Percentiles rank a stretch among this genome's conserved stretches.
Evolutionary conservation across 768 basidiomycete genomes (phyloP).

Genomic region (Clitopilus passeckerianus): DNA sequence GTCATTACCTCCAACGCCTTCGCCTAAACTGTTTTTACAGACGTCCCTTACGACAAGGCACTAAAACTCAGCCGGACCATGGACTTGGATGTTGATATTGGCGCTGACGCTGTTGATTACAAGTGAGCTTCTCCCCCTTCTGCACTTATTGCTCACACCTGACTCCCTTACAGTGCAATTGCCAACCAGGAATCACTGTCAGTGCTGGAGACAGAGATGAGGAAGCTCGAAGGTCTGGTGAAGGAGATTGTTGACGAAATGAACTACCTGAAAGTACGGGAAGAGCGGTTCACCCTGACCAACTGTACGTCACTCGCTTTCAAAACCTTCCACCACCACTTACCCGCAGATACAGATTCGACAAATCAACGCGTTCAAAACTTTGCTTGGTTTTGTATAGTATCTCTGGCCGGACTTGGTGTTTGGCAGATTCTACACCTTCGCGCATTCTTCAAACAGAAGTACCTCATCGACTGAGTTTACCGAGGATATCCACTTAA

Average conservation of each 20-base stretch:
- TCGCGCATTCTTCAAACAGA: conserved; percentile 92
- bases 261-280: conserved; percentile 85
- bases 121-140: conserved; percentile 56
- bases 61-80: conserved; percentile 59
- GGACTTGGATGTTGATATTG: conserved; percentile 96
- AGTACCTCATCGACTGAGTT: conserved; percentile 81
- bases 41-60: conserved; percentile 39
- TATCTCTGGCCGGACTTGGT: conserved; percentile 75
- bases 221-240: conserved; percentile 91
- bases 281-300: conserved; percentile 81
- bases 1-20: neutral
- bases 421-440: conserved; percentile 95
- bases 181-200: conserved; percentile 97
- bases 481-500: neutral
- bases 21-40: conserved; percentile 22
- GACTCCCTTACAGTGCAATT: conserved; percentile 64
- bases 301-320: conserved; percentile 60
- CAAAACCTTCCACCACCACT: neutral
- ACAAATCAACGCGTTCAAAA: conserved; percentile 89
- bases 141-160: neutral
- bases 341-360: conserved; percentile 54
- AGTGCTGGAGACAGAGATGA: conserved; percentile 96
- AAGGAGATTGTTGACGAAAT: conserved; percentile 95
- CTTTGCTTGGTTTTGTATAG: conserved; percentile 87
- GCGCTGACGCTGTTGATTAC: conserved; percentile 98